Conservation (phyloP, 2,329 filamentous ascomycete species). For the Proliferodiscus dingleyae region DNA sequence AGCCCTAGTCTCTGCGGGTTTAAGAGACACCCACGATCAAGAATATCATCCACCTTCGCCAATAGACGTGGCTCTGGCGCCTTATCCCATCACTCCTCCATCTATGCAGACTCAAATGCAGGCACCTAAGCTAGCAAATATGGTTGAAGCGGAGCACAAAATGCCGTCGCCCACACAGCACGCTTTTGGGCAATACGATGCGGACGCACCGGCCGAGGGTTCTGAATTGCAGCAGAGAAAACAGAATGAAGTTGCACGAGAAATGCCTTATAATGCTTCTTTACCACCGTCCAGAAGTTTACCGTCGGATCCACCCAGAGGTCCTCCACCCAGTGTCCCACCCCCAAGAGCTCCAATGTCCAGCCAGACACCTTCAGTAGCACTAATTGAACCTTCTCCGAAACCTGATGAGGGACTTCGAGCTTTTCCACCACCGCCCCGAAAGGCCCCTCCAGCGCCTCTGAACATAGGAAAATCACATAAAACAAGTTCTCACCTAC, state of each 20-base stretch:
- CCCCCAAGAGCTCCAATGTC: slow-evolving; percentile 25
- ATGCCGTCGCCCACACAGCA: slow-evolving; percentile 60
- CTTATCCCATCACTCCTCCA: slow-evolving; percentile 61
- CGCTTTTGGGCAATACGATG: slow-evolving; percentile 50
- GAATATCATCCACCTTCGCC: slow-evolving; percentile 43
- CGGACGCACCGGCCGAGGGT: slow-evolving; percentile 26
- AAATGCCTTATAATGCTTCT: slow-evolving; percentile 46
- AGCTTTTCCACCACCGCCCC: slow-evolving; percentile 54
- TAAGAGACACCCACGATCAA: slow-evolving; percentile 19
- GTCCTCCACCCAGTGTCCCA: slow-evolving; percentile 26
- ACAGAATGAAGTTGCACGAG: slow-evolving; percentile 38
- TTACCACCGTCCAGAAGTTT: slow-evolving; percentile 53
- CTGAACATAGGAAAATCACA: slow-evolving; percentile 58
- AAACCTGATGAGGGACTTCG: slow-evolving; percentile 43
- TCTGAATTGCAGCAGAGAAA: slow-evolving; percentile 38
- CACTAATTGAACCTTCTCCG: slow-evolving; percentile 38
- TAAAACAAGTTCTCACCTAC: slow-evolving; percentile 38
- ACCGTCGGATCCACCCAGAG: slow-evolving; percentile 37
- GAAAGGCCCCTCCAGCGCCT: slow-evolving; percentile 82
- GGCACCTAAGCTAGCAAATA: slow-evolving; percentile 20
- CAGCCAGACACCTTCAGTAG: slow-evolving; percentile 26
- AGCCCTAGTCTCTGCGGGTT: slow-evolving; percentile 25
- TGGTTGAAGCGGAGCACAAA: slow-evolving; percentile 51
- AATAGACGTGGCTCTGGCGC: slow-evolving; percentile 54
- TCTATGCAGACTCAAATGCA: slow-evolving; percentile 28